phyloP scores from a whole-genome alignment of 768 basidiomycete species.

The Boletus rufocinnamomeus region DNA sequence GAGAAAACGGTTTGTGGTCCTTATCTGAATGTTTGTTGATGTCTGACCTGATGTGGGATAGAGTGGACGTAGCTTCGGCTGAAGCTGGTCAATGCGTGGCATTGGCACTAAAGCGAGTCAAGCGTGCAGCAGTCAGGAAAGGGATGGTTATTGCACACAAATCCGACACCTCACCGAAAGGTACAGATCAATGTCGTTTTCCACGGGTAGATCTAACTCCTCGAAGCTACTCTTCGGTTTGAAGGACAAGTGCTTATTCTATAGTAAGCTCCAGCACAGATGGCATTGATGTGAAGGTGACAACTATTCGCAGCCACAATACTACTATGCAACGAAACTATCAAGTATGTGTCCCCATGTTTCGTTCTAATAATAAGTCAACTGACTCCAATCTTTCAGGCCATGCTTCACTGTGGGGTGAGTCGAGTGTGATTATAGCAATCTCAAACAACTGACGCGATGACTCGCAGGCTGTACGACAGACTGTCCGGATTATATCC shows the following conservation, averaged over 20 bases:
- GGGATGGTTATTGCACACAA: slow-evolving; percentile 92
- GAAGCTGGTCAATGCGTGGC: slow-evolving; percentile 97
- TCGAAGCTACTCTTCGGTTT: slow-evolving; percentile 74
- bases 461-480: slow-evolving; percentile 71
- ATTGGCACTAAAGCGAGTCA: slow-evolving; percentile 87
- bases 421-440: slow-evolving; percentile 24
- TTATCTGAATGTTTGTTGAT: not conserved
- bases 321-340: slow-evolving; percentile 93
- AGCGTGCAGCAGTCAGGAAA: slow-evolving; percentile 80
- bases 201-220: not conserved
- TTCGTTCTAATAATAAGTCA: not conserved
- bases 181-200: slow-evolving; percentile 37
- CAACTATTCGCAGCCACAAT: slow-evolving; percentile 61
- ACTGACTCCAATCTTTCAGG: slow-evolving; percentile 40
- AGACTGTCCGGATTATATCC: slow-evolving; percentile 87
- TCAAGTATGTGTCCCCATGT: slow-evolving; percentile 54
- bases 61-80: slow-evolving; percentile 78
- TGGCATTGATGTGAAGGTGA: slow-evolving; percentile 3
- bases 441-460: slow-evolving; percentile 4
- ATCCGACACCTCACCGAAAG: slow-evolving; percentile 75
- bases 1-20: slow-evolving; percentile 68
- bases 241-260: slow-evolving; percentile 93
- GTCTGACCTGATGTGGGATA: slow-evolving; percentile 28
- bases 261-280: slow-evolving; percentile 57
- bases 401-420: slow-evolving; percentile 93